phyloP scores from a whole-genome alignment of 805 yeast species.

The Spathaspora boniae region DNA sequence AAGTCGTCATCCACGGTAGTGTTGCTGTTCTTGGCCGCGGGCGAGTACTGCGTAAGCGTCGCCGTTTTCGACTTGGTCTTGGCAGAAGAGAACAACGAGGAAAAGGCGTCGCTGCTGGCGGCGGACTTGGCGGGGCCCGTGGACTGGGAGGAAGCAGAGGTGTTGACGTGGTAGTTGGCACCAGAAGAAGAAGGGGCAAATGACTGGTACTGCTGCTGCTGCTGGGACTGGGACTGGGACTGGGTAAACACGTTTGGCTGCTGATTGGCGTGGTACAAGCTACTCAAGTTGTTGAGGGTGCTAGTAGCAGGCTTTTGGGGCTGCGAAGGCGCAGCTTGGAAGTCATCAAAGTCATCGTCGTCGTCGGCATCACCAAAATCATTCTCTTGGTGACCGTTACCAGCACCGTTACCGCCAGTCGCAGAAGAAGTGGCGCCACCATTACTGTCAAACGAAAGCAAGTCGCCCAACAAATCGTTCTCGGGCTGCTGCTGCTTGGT shows the following conservation, averaged over 20 bases:
- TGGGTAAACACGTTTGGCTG: slow-evolving; percentile 12
- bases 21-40: too few species aligned
- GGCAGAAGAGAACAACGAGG: slow-evolving; percentile 66
- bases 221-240: slow-evolving; percentile 10
- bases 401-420: slow-evolving; percentile 17
- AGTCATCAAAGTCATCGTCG: slow-evolving; percentile 79
- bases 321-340: slow-evolving; percentile 63
- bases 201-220: slow-evolving; percentile 9
- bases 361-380: slow-evolving; percentile 35
- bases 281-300: slow-evolving; percentile 14
- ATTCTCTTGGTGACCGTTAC: slow-evolving; percentile 13
- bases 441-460: slow-evolving; percentile 39
- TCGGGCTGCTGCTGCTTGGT: slow-evolving; percentile 30
- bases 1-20: too few species aligned
- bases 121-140: slow-evolving; percentile 41
- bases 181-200: slow-evolving; percentile 9
- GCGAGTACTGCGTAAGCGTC: too few species aligned
- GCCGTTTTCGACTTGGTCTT: slow-evolving; percentile 42
- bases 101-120: slow-evolving; percentile 60
- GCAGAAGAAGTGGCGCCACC: slow-evolving; percentile 13
- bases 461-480: slow-evolving; percentile 49
- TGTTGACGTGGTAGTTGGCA: slow-evolving; percentile 15
- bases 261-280: slow-evolving; percentile 20
- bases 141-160: slow-evolving; percentile 32
- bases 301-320: slow-evolving; percentile 10